These are phyloP conservation scores for Zygoascus bituminiphila DNA, from an alignment of 805 yeast genomes.

Conservation along the genomic window DNA sequence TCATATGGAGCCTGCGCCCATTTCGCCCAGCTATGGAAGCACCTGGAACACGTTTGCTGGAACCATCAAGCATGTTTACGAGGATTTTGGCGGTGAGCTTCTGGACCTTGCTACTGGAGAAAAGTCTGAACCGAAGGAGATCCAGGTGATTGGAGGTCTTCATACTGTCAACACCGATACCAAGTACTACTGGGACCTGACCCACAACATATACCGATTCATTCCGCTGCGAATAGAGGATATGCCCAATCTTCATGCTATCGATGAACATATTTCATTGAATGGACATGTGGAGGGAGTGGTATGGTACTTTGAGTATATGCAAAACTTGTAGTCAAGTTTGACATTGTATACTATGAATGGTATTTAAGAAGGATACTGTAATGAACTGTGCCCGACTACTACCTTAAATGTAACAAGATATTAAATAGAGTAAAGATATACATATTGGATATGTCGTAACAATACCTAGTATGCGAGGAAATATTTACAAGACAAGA, in stretches of 20 bases:
- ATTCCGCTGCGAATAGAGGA: conserved; percentile 20
- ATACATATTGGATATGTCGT: too few relatives aligned
- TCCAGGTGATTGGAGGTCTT: conserved; percentile 47
- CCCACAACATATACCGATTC: conserved; percentile 53
- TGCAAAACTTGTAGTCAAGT: conserved; percentile 15
- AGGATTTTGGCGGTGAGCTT: conserved; percentile 36
- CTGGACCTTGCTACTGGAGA: conserved; percentile 15
- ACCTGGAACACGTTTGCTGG: conserved; percentile 56
- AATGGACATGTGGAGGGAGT: conserved; percentile 44
- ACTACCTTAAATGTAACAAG: too few relatives aligned
- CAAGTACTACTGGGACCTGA: conserved; percentile 52
- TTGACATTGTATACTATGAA: too few relatives aligned
- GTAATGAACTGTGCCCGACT: too few relatives aligned
- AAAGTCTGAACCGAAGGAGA: conserved; percentile 28
- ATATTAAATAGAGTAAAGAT: too few relatives aligned
- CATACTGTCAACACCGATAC: conserved; percentile 72
- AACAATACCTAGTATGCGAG: too few relatives aligned
- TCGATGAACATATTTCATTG: conserved; percentile 49
- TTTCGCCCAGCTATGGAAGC: conserved; percentile 36
- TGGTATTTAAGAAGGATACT: too few relatives aligned
- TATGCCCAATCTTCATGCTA: conserved; percentile 42
- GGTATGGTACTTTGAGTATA: conserved; percentile 26
- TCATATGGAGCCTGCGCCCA: conserved; percentile 44
- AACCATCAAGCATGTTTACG: conserved; percentile 51
- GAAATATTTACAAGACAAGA: too few relatives aligned